Conservation (phyloP, 345 rosid genomes). For the Reutealis trisperma region DNA sequence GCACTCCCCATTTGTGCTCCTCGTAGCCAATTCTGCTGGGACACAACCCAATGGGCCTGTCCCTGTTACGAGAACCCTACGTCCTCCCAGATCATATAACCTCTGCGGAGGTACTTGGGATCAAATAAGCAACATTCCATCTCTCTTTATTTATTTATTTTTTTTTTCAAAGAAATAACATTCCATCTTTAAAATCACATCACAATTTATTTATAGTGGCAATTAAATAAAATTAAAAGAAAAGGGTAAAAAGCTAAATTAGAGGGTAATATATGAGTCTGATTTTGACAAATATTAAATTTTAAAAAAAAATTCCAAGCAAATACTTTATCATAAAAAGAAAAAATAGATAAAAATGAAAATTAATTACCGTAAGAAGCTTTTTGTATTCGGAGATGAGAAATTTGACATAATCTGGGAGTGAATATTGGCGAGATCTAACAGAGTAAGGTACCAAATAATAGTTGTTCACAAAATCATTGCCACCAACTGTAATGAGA, state of each 20-base stretch:
- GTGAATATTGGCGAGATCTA: constrained; percentile 28
- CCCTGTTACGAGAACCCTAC: constrained; percentile 33
- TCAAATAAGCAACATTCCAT: no score
- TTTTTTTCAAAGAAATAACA: no score
- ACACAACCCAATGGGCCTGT: constrained; percentile 33
- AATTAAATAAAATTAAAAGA: no score
- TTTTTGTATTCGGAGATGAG: constrained; percentile 35
- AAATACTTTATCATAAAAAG: not conserved
- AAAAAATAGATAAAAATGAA: not conserved
- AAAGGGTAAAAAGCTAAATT: no score
- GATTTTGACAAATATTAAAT: no score
- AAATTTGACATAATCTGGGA: constrained; percentile 26
- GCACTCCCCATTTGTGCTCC: constrained; percentile 21
- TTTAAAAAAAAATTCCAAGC: no score
- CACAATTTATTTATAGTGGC: no score
- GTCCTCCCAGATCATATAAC: constrained; percentile 24
- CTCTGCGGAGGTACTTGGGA: constrained; percentile 7
- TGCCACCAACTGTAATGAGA: constrained; percentile 32
- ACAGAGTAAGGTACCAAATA: constrained; percentile 31
- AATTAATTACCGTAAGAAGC: constrained; percentile 21
- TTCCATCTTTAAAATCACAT: no score
- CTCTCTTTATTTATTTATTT: no score
- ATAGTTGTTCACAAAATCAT: constrained; percentile 37
- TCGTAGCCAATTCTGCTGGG: constrained; percentile 28
- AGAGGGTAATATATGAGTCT: no score